phyloP scores from a whole-genome alignment of 495 filamentous ascomycete species.

The Penicillium atrosanguineum region DNA sequence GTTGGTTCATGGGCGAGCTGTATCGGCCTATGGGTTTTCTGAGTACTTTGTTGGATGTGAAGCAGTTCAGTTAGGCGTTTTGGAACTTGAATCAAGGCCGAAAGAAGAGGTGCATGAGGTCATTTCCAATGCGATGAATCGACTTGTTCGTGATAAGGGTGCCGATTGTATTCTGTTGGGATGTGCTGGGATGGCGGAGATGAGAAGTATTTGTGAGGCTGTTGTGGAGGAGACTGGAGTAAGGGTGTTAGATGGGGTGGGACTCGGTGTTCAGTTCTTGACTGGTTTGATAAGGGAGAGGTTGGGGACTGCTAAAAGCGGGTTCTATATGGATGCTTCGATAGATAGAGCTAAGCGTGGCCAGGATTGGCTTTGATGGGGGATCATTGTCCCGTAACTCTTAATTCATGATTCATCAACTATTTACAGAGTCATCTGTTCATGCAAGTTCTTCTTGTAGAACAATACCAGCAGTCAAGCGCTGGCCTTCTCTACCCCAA shows the following conservation, averaged over 20 bases:
- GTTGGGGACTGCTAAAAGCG: constrained; percentile 1
- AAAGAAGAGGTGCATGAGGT: too few relatives aligned
- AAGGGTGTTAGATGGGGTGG: constrained; percentile 4
- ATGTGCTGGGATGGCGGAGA: constrained; percentile 7
- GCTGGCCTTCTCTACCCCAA: constrained; percentile 41
- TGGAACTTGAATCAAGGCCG: too few relatives aligned
- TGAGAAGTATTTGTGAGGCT: constrained; percentile 1
- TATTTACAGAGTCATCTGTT: background rate
- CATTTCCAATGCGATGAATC: too few relatives aligned
- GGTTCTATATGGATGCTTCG: background rate
- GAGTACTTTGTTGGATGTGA: too few relatives aligned
- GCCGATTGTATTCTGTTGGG: constrained; percentile 8
- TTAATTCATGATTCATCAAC: background rate
- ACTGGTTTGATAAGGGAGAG: constrained; percentile 2
- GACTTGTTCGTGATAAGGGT: too few relatives aligned
- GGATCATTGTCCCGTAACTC: background rate
- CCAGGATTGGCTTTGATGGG: constrained; percentile 5
- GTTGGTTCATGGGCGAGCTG: too few relatives aligned
- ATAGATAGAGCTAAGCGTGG: background rate
- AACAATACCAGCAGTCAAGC: constrained; percentile 37
- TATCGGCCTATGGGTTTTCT: too few relatives aligned
- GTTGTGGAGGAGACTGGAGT: constrained; percentile 1
- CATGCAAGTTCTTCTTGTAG: constrained; percentile 26
- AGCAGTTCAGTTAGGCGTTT: too few relatives aligned
- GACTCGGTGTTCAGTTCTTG: constrained; percentile 7